phyloP scores from a whole-genome alignment of 2,329 filamentous ascomycete genomes.

The Harringtonia aguacate region DNA sequence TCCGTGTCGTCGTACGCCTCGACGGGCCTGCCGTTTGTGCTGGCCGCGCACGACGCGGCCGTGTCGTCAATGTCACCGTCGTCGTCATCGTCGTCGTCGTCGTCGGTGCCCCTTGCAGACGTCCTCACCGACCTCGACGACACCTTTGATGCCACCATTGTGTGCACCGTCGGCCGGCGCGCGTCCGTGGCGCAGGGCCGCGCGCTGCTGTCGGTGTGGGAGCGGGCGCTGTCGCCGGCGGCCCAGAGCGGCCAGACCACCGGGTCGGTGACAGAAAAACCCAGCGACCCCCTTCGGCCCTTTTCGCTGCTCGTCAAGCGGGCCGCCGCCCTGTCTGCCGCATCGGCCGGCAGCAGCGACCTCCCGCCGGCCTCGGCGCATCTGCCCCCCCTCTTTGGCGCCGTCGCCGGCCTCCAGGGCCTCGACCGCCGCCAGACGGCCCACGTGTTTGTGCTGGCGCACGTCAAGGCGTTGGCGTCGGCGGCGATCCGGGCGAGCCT shows the following conservation, averaged over 20 bases:
- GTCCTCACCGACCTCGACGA: constrained; percentile 55
- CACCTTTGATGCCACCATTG: constrained; percentile 61
- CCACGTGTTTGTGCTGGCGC: constrained; percentile 66
- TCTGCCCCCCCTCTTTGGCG: constrained; percentile 60
- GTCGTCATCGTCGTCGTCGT: no score
- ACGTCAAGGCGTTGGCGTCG: constrained; percentile 65
- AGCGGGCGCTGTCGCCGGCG: constrained; percentile 48
- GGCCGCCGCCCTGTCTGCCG: constrained; percentile 2
- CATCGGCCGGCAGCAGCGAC: constrained; percentile 6
- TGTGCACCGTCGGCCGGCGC: constrained; percentile 69
- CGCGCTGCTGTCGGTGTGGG: constrained; percentile 66
- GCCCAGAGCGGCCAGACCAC: neutral
- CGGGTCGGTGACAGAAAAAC: neutral
- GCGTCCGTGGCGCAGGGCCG: constrained; percentile 67
- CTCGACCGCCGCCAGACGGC: constrained; percentile 52
- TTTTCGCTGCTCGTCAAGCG: constrained; percentile 26
- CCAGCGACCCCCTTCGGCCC: constrained; percentile 18
- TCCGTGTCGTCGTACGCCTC: constrained; percentile 62
- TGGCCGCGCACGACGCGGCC: constrained; percentile 48
- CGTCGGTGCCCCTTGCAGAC: neutral
- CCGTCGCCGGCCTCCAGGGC: constrained; percentile 50
- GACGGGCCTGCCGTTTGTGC: constrained; percentile 64
- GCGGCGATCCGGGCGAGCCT: constrained; percentile 68
- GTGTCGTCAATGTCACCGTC: no score
- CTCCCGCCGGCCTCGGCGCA: constrained; percentile 46